These are phyloP conservation scores for Termitomyces sp. DNA, from an alignment of 768 basidiomycete species.

Conservation along the genomic window DNA sequence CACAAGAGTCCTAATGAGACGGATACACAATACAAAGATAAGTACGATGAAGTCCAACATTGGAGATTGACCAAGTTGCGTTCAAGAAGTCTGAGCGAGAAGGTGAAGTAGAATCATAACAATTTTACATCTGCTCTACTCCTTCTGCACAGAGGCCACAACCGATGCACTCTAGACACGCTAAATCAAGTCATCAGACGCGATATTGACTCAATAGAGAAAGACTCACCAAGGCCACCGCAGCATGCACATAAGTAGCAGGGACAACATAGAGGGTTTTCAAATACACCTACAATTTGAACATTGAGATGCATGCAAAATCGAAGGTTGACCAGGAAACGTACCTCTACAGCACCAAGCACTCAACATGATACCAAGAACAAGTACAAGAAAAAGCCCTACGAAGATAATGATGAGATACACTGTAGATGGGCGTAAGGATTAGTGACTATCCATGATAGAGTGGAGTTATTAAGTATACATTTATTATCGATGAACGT, in stretches of 20 bases:
- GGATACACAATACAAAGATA: background rate
- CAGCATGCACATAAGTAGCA: conserved; percentile 74
- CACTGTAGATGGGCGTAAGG: conserved; percentile 34
- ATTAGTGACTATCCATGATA: background rate
- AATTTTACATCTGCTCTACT: conserved; percentile 8
- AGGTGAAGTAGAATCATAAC: no score
- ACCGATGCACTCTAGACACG: conserved; percentile 66
- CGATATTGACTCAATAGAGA: background rate
- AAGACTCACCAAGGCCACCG: conserved; percentile 54
- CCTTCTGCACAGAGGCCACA: conserved; percentile 66
- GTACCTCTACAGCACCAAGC: conserved; percentile 64
- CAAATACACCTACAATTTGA: conserved; percentile 40
- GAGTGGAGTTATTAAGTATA: conserved; percentile 16
- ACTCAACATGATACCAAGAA: conserved; percentile 54
- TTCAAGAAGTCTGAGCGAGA: background rate
- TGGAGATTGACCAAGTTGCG: background rate
- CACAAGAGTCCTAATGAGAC: background rate
- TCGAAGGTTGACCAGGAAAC: conserved; percentile 7
- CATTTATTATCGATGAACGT: conserved; percentile 40
- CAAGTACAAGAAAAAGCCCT: conserved; percentile 51
- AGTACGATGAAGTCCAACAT: background rate
- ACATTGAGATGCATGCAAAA: background rate
- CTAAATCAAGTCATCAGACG: conserved; percentile 24
- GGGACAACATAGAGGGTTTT: conserved; percentile 65
- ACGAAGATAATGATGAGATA: conserved; percentile 67